phyloP scores from a whole-genome alignment of 495 filamentous ascomycete genomes.

The Darksidea phi region DNA sequence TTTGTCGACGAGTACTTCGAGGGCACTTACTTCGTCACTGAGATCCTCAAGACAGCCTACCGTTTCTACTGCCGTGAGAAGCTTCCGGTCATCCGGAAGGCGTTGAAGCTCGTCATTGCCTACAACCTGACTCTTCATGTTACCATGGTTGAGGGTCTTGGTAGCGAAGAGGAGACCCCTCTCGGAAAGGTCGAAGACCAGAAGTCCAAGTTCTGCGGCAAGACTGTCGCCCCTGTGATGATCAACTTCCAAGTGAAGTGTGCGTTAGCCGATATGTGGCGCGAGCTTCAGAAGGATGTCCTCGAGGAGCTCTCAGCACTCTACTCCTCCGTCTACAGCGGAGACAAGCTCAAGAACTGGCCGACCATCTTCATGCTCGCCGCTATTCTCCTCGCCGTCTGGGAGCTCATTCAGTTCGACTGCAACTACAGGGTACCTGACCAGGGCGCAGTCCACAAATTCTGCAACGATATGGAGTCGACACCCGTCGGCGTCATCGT shows the following conservation, averaged over 20 bases:
- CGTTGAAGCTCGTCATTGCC: conserved; percentile 83
- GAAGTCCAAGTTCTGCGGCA: conserved; percentile 76
- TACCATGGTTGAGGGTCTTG: conserved; percentile 83
- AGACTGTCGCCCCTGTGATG: conserved; percentile 46
- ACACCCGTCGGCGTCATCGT: conserved; percentile 92
- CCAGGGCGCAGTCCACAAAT: conserved; percentile 76
- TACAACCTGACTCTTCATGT: conserved; percentile 92
- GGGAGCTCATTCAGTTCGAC: conserved; percentile 98
- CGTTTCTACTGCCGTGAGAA: conserved; percentile 82
- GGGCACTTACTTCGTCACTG: conserved; percentile 86
- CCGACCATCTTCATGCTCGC: conserved; percentile 95
- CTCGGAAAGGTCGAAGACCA: conserved; percentile 76
- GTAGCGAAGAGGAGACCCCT: conserved; percentile 68
- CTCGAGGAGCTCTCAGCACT: conserved; percentile 84
- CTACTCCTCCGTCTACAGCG: conserved; percentile 90
- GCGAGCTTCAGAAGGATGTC: conserved; percentile 89
- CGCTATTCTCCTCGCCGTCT: conserved; percentile 83
- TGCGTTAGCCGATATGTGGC: conserved; percentile 93
- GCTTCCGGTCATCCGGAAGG: conserved; percentile 82
- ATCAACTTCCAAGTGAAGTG: conserved; percentile 94
- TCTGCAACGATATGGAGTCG: conserved; percentile 92
- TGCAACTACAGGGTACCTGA: conserved; percentile 89
- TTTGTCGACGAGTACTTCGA: conserved; percentile 95
- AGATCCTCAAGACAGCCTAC: conserved; percentile 90
- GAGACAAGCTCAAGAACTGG: conserved; percentile 94